A percentile compares a stretch with the other conserved stretches of the same genome.
Conservation (phyloP, 257 asterid genomes). For the Fraxinus quadrangulata region DNA sequence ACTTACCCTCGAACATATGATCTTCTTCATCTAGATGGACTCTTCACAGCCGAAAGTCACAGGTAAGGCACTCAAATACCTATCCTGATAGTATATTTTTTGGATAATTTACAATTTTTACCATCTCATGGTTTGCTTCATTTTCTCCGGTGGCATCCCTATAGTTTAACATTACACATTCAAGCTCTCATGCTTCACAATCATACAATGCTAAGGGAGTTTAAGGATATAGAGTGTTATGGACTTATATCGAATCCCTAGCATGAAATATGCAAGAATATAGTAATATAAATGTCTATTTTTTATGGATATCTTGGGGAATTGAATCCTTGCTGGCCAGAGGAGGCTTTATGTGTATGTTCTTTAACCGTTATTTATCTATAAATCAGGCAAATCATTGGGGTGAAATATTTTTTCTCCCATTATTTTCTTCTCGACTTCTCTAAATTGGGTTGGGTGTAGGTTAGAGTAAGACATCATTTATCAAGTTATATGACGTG, state of each 20-base stretch:
- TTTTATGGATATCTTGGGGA: not conserved
- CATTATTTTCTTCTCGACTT: not conserved
- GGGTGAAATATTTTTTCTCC: not conserved
- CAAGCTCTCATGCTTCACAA: not conserved
- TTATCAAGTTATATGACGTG: too few relatives aligned
- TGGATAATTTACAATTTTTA: not conserved
- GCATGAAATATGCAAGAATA: not conserved
- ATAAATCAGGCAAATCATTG: not conserved
- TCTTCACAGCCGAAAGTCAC: conserved; percentile 13
- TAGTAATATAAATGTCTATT: not conserved
- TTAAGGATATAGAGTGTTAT: not conserved
- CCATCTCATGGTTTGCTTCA: not conserved
- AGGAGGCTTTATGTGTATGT: not conserved
- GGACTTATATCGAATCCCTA: not conserved
- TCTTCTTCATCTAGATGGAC: conserved; percentile 18
- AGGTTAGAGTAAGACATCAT: not conserved
- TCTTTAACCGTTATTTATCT: not conserved
- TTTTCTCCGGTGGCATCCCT: not conserved
- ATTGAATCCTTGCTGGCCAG: not conserved
- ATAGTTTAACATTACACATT: not conserved
- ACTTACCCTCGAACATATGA: conserved; percentile 23
- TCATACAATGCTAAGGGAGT: not conserved
- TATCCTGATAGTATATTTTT: not conserved
- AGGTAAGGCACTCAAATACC: not conserved
- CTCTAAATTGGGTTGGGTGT: not conserved